Base-by-base conservation (phyloP, 129 eudicot species). In the Flaveria brownii region DNA sequence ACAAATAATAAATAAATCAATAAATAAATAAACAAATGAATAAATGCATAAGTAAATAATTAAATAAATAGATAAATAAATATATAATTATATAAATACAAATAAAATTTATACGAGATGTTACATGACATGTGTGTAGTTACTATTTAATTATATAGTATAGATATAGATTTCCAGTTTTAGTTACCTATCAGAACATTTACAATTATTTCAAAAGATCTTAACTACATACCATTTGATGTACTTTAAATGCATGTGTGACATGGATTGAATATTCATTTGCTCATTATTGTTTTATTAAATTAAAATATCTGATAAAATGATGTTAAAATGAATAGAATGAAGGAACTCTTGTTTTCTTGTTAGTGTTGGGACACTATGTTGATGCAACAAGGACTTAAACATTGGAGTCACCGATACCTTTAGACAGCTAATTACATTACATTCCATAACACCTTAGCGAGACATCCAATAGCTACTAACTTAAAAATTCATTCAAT, bases 351-450 rank as follows among this genome's bases (percentile, higher is more conserved):
- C 12, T 56, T 63, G 69, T 16, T 63, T 15, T 61, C 68, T 61
- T 72, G 76, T 72, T 71, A 41, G 26, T 72, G 76, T 72, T 72
- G 50, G 41, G 41, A 36, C 41, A 36, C 41, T 36, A 16, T 52
- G 65, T 72, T 72, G 65, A 65, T 55, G 67, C 68, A 72, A 72
- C 77, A 72, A 72, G 77, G 77, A 20, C 52, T 72, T 54, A 67
- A 18, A 36, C 22, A 51, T 72, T 39, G 68, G 50, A 20, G 18
- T 55, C 39, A 72, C 20, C 77, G 52, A 33, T 72, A 3, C 22
- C 51, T 36, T n/a, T 14, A 33, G 47, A 72, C 77, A 72, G 67
- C 73, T 43, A 68, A 56, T 72, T 72, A 16, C 68, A 56, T 36
- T 33, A 22, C 72, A 42, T 56, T 18, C 67, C 67, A 55, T 36